Base-by-base conservation (phyloP, 2,329 filamentous ascomycete species). In the Fusarium lateritium region DNA sequence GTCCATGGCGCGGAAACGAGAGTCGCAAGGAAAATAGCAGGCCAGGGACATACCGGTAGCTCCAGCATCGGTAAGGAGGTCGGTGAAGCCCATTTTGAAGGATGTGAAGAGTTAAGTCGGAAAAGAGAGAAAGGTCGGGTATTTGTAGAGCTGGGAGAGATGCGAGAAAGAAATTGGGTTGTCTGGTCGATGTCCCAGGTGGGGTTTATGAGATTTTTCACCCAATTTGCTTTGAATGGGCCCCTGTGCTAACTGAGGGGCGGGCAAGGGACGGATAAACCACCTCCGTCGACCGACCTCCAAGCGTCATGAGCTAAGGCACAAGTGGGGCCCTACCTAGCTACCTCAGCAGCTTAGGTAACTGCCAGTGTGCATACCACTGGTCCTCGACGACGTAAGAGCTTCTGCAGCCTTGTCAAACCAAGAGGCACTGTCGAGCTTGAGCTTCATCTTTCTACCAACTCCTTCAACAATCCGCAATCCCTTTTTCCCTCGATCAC, bases 41-140 rank as follows among this genome's bases (percentile, higher is more conserved):
- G 62, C 57, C 54, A 56, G 58, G 68, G 65, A 79, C 79, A 75
- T 79, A 80, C 78, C 77, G 78, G 76, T 70, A 75, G 89, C 83
- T 80, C 90, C 89, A 83, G 88, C 83, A 79, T 91, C 89, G 79
- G 87, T 85, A 76, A 89, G 79, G 76, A 92, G 83, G 80, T 92
- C 89, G 80, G 86, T 83, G 86, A 92, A 92, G 81, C 90, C 89
- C 90, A 92, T 92, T 76, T 78, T 88, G 78, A 76, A 76, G 69
- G 73, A 71, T 75, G 67, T 63, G 46, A 65, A 69, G 69, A 76
- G 56, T 67, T 67, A 49, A 55, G 55, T 69, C 60, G 62, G 69
- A 67, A 59, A 73, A 56, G 60, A 67, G 67, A 71, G 62, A 57
- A 62, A 73, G 60, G 69, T 62, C 61, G 62, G 72, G 70, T 74